A percentile compares a stretch with the other conserved stretches of the same genome.
Evolutionary conservation across 1,284 basidiomycete genomes (phyloP).

Genomic region (Cutaneotrichosporon cavernicola): DNA sequence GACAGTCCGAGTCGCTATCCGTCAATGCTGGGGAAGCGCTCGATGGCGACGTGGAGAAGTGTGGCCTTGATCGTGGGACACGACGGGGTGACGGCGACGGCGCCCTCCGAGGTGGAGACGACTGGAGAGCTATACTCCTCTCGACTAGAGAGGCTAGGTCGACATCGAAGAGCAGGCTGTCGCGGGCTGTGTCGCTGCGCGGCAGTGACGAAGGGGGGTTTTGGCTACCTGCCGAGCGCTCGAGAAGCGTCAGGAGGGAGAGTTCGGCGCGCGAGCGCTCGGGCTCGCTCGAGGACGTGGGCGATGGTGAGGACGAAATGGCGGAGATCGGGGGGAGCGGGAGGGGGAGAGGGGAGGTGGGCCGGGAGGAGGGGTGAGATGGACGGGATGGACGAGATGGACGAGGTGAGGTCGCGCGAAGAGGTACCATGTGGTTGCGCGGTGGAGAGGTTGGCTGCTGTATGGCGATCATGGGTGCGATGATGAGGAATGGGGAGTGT

Average conservation of each 20-base stretch:
- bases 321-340: neutral
- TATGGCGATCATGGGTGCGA: conserved; percentile 15
- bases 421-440: neutral
- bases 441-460: conserved; percentile 10
- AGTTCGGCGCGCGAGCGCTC: conserved; percentile 16
- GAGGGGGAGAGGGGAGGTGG: neutral
- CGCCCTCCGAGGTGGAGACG: neutral
- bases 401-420: neutral
- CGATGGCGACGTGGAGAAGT: conserved; percentile 12
- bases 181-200: neutral
- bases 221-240: conserved; percentile 14
- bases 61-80: neutral
- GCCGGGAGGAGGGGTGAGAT: neutral
- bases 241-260: conserved; percentile 19
- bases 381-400: neutral
- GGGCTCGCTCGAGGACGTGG: neutral
- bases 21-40: neutral
- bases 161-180: conserved; percentile 5
- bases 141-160: conserved; percentile 23
- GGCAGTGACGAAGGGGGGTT: neutral
- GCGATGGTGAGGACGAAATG: neutral
- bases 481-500: neutral
- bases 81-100: neutral
- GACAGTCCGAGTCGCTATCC: neutral
- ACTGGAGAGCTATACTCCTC: conserved; percentile 27